Evolutionary conservation across 768 basidiomycete species (phyloP), one percentile per base, ranked within the genome.

Genomic region (Lepiota brunneoincarnata): DNA sequence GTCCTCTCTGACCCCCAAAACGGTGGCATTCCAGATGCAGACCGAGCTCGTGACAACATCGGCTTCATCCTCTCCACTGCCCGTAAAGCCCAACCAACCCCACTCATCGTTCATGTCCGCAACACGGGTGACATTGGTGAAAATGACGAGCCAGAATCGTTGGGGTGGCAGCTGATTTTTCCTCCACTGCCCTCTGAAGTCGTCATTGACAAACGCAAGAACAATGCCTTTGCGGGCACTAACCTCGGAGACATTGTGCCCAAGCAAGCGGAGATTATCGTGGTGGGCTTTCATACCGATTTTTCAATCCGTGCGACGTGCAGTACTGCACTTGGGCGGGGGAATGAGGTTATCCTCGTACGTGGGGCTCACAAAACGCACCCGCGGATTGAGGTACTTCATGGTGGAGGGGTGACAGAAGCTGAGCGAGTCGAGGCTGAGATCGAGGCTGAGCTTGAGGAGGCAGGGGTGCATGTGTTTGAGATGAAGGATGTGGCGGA

Each of bases 251-350:
- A 76, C 2, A 61, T 83, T 39, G 69, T 89, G 34, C 73, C 76
- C 0, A 49, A 63, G 2, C 75, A 80, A 26, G 84, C 84, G 12
- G 81, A 86, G 72, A 74, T 88, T 47, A 75, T 88, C 47, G 75
- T 88, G 46, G 80, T 79, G 15, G 87, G 87, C 12, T 77, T 86
- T 64, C 83, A 84, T 66, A 84, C 82, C 60, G 86, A 88, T 67
- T 86, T 81, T 55, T 80, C 81, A 39, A 71, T 85, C 6, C 64
- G 75, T 28, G 77, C 78, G 37, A 81, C 86, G n/a, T 86, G 85
- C 65, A 75, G 72, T 42, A 78, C 82, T 2, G 86, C 85, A 10
- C 69, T 87, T 31, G 76, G 66, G 37, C 72, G 85, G 55, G 87
- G 86, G 48, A 87, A 88, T 64, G 78, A 78, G 55, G 85, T 89